Conservation (phyloP, 2,329 filamentous ascomycete genomes). For the Paecilomyces sp. region DNA sequence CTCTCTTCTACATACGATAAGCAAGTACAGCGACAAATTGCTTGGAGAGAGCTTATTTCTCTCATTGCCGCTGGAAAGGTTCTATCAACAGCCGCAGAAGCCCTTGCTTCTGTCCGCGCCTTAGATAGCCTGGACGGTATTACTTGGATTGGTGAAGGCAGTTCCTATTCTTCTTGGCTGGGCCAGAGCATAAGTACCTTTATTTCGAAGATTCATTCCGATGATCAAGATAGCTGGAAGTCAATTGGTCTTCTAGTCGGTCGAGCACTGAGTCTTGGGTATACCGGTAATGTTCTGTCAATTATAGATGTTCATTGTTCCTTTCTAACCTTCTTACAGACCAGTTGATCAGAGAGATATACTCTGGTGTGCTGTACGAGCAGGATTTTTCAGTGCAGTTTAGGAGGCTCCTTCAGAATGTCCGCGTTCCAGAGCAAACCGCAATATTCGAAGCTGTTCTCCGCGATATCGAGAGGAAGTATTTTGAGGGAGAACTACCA, state of each 20-base stretch:
- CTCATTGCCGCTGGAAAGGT: slow-evolving; percentile 55
- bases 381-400: slow-evolving; percentile 22
- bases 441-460: slow-evolving; percentile 39
- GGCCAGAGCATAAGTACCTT: slow-evolving; percentile 53
- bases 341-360: slow-evolving; percentile 33
- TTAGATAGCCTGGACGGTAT: slow-evolving; percentile 15
- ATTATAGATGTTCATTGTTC: neutral
- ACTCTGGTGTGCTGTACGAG: slow-evolving; percentile 26
- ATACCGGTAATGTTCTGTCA: slow-evolving; percentile 50
- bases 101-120: slow-evolving; percentile 32
- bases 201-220: slow-evolving; percentile 33
- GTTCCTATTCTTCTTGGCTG: slow-evolving; percentile 64
- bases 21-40: slow-evolving; percentile 40
- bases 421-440: slow-evolving; percentile 45
- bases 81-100: slow-evolving; percentile 51
- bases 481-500: slow-evolving; percentile 21
- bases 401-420: slow-evolving; percentile 29
- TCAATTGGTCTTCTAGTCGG: slow-evolving; percentile 41
- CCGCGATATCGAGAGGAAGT: slow-evolving; percentile 35
- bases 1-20: slow-evolving; percentile 34
- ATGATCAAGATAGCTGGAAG: slow-evolving; percentile 22
- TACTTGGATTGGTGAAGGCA: slow-evolving; percentile 59
- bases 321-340: slow-evolving; percentile 23
- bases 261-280: slow-evolving; percentile 63
- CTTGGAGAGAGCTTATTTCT: slow-evolving; percentile 58